Evolutionary conservation across 805 yeast genomes (phyloP).

Genomic region (Sugiyamaella lignohabitans): DNA sequence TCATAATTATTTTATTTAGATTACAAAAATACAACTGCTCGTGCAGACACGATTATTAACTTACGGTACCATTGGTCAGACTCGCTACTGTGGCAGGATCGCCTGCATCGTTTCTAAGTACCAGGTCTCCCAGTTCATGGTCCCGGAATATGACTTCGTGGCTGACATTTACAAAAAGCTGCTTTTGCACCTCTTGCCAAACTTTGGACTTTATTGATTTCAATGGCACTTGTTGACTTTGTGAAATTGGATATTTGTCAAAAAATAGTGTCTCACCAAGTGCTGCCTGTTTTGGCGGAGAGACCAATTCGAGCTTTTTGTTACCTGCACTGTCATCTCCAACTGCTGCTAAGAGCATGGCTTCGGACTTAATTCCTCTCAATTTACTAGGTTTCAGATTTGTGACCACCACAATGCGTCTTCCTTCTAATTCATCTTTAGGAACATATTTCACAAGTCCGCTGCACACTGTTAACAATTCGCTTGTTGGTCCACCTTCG

Average conservation of each 20-base stretch:
- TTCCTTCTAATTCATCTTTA: slow-evolving; percentile 33
- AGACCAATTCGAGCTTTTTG: slow-evolving; percentile 40
- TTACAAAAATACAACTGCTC: no score
- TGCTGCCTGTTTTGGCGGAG: slow-evolving; percentile 37
- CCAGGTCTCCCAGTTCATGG: slow-evolving; percentile 1
- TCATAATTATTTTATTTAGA: no score
- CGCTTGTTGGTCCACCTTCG: background rate
- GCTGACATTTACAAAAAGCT: slow-evolving; percentile 6
- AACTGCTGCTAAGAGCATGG: slow-evolving; percentile 62
- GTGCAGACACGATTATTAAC: no score
- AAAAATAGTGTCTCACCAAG: slow-evolving; percentile 41
- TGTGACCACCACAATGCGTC: slow-evolving; percentile 46
- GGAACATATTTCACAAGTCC: slow-evolving; percentile 48
- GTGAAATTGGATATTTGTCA: slow-evolving; percentile 18
- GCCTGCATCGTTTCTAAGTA: slow-evolving; percentile 1
- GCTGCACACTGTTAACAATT: slow-evolving; percentile 41
- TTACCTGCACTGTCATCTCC: background rate
- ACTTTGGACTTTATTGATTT: slow-evolving; percentile 23
- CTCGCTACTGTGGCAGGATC: slow-evolving; percentile 5
- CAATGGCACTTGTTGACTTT: slow-evolving; percentile 5
- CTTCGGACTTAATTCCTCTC: slow-evolving; percentile 56
- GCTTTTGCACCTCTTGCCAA: slow-evolving; percentile 11
- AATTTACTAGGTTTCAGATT: slow-evolving; percentile 58
- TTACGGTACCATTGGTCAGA: slow-evolving; percentile 1
- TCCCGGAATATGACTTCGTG: slow-evolving; percentile 9